phyloP scores from a whole-genome alignment of 1,139 yeast species.

The Casaregolazyma suthepensis region DNA sequence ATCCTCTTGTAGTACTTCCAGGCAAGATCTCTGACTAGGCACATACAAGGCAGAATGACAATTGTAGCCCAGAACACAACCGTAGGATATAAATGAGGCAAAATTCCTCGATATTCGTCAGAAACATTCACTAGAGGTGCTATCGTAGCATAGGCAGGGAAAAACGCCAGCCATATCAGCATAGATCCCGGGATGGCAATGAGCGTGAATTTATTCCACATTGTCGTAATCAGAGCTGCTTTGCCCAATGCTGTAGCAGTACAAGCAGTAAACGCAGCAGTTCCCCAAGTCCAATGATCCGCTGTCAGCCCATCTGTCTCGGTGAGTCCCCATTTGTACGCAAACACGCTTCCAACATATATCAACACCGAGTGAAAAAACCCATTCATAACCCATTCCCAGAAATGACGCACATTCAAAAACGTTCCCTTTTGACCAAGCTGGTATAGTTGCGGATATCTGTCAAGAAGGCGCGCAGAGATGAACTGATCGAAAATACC shows the following conservation, averaged over 20 bases:
- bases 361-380: constrained; percentile 88
- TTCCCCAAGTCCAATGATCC: constrained; percentile 96
- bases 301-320: constrained; percentile 65
- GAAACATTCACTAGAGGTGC: constrained; percentile 86
- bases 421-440: constrained; percentile 85
- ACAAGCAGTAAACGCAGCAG: constrained; percentile 82
- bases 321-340: constrained; percentile 64
- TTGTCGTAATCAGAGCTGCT: constrained; percentile 84
- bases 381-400: constrained; percentile 97
- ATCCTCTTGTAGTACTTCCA: constrained; percentile 95
- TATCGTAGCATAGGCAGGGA: constrained; percentile 79
- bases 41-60: constrained; percentile 66
- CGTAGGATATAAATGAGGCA: constrained; percentile 70
- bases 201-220: constrained; percentile 93
- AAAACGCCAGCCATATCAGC: constrained; percentile 71
- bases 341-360: constrained; percentile 64
- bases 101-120: constrained; percentile 74
- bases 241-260: constrained; percentile 87
- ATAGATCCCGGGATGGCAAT: constrained; percentile 95
- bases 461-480: constrained; percentile 77
- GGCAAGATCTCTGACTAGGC: constrained; percentile 78
- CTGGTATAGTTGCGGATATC: constrained; percentile 89
- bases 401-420: constrained; percentile 84
- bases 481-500: constrained; percentile 98
- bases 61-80: constrained; percentile 80